phyloP scores from a whole-genome alignment of 2,329 filamentous ascomycete species.

The Clarireedia homoeocarpa region DNA sequence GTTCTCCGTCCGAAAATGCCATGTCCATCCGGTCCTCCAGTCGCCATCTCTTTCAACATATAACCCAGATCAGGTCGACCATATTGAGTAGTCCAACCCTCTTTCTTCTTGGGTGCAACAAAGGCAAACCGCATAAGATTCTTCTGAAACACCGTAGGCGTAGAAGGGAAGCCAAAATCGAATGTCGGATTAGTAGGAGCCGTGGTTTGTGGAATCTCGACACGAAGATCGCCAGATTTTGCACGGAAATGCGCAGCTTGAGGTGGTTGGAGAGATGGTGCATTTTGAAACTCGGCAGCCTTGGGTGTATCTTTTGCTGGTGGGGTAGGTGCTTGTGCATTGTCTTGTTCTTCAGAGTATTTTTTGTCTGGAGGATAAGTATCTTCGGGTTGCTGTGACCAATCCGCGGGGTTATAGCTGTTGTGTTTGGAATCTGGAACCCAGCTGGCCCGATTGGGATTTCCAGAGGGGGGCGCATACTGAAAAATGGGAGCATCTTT shows the following conservation, averaged over 20 bases:
- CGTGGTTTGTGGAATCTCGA: slow-evolving; percentile 16
- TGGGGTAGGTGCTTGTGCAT: slow-evolving; percentile 14
- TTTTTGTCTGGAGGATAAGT: slow-evolving; percentile 3
- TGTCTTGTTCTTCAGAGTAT: slow-evolving; percentile 9
- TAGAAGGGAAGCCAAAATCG: slow-evolving; percentile 74
- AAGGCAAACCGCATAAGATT: slow-evolving; percentile 87
- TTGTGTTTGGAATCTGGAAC: slow-evolving; percentile 16
- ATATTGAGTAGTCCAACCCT: slow-evolving; percentile 89
- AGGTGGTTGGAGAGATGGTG: slow-evolving; percentile 10
- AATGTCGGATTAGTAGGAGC: slow-evolving; percentile 38
- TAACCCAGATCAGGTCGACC: slow-evolving; percentile 81
- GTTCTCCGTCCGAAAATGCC: slow-evolving; percentile 71
- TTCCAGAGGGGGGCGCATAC: slow-evolving; percentile 44
- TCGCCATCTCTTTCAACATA: slow-evolving; percentile 76
- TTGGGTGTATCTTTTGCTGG: slow-evolving; percentile 3
- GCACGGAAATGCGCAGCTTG: slow-evolving; percentile 16
- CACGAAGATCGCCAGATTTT: slow-evolving; percentile 17
- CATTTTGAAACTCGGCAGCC: not conserved
- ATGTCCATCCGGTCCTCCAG: slow-evolving; percentile 56
- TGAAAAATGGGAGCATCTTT: slow-evolving; percentile 50
- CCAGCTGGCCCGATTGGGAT: slow-evolving; percentile 12
- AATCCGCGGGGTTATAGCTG: slow-evolving; percentile 24
- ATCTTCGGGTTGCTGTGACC: slow-evolving; percentile 19
- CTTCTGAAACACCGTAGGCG: slow-evolving; percentile 82
- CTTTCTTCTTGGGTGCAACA: slow-evolving; percentile 59